These are phyloP conservation scores for Aspergillus mulundensis DNA, from an alignment of 495 filamentous ascomycete genomes.

Conservation along the genomic window DNA sequence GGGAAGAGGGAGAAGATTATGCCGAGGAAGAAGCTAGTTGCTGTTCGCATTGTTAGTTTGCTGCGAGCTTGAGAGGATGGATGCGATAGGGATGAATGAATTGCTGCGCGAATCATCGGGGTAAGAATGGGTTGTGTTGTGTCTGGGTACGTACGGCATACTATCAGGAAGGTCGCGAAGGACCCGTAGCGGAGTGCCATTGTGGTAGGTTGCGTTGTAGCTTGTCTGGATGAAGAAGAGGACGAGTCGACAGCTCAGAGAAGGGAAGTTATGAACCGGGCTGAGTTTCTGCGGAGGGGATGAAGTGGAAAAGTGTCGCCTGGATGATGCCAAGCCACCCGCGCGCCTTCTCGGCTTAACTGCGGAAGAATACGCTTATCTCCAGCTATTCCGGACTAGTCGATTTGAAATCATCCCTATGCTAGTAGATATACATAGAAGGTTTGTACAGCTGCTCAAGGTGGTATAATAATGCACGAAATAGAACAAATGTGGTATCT, in stretches of 20 bases:
- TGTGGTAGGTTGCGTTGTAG: slow-evolving; percentile 10
- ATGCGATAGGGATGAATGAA: not conserved
- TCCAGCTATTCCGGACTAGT: not conserved
- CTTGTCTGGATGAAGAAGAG: not conserved
- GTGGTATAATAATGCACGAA: slow-evolving; percentile 9
- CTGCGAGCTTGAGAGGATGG: not conserved
- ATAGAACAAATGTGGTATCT: slow-evolving; percentile 24
- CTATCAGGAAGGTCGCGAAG: slow-evolving; percentile 94
- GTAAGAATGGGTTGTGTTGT: not conserved
- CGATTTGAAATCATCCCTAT: not conserved
- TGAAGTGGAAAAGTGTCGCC: slow-evolving; percentile 11
- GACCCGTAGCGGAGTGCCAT: slow-evolving; percentile 45
- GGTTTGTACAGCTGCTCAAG: not conserved
- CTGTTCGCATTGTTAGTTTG: slow-evolving; percentile 37
- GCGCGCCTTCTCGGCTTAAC: slow-evolving; percentile 4
- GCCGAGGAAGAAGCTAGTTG: slow-evolving; percentile 93
- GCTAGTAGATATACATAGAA: not conserved
- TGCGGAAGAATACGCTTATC: not conserved
- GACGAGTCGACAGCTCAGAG: not conserved
- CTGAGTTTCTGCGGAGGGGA: not conserved
- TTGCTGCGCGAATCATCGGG: not conserved
- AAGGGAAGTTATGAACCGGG: not conserved
- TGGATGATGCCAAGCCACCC: slow-evolving; percentile 8
- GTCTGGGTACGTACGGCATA: slow-evolving; percentile 67
- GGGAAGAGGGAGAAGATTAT: slow-evolving; percentile 96